Conservation (phyloP, 2,329 filamentous ascomycete genomes). For the Periconia sp. region DNA sequence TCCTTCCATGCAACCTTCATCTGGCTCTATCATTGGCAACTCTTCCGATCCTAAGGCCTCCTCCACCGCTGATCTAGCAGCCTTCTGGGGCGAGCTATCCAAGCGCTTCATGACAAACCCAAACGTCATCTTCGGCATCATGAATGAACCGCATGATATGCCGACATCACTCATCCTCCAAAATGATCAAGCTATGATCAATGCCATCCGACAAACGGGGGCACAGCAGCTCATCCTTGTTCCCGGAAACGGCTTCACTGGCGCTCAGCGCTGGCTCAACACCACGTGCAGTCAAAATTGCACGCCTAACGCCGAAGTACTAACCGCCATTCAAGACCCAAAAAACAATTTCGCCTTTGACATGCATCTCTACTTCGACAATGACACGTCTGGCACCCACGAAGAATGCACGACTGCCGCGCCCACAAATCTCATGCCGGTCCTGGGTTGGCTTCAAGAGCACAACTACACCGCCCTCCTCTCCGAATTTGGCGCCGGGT, state of each 20-base stretch:
- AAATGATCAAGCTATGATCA: slow-evolving; percentile 57
- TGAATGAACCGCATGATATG: slow-evolving; percentile 61
- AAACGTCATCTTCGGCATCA: slow-evolving; percentile 59
- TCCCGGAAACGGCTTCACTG: slow-evolving; percentile 58
- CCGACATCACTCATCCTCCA: slow-evolving; percentile 51
- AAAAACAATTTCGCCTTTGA: slow-evolving; percentile 57
- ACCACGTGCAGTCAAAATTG: slow-evolving; percentile 33
- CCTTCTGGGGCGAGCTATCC: slow-evolving; percentile 59
- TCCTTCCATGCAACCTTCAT: slow-evolving; percentile 55
- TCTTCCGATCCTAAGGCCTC: slow-evolving; percentile 52
- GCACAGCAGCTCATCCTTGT: slow-evolving; percentile 57
- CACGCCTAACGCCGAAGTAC: slow-evolving; percentile 42
- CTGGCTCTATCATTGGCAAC: slow-evolving; percentile 58
- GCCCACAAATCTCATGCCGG: slow-evolving; percentile 46
- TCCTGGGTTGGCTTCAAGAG: slow-evolving; percentile 56
- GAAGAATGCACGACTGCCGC: slow-evolving; percentile 53
- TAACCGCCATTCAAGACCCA: slow-evolving; percentile 55
- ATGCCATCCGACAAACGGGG: slow-evolving; percentile 51
- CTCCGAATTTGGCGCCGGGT: slow-evolving; percentile 57
- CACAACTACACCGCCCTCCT: slow-evolving; percentile 57
- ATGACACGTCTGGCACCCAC: slow-evolving; percentile 55
- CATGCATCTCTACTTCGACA: slow-evolving; percentile 60
- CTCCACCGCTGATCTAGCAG: slow-evolving; percentile 55
- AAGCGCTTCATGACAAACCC: slow-evolving; percentile 47
- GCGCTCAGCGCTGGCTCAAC: slow-evolving; percentile 56